phyloP scores from a whole-genome alignment of 139 green algal genomes.

The Microglena sp. region DNA sequence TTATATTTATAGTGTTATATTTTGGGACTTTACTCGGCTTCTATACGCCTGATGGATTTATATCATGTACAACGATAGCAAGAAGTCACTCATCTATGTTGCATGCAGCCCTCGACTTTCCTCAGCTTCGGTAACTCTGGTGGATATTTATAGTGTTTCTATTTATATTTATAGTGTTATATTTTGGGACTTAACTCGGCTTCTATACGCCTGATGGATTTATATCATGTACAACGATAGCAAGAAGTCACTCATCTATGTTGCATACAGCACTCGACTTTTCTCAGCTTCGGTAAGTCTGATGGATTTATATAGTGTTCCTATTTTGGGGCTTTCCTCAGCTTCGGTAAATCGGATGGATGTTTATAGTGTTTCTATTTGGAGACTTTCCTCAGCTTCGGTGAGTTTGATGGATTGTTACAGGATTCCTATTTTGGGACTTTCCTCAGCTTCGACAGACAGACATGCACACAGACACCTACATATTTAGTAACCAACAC shows the following conservation, averaged over 20 bases:
- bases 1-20: too few relatives aligned
- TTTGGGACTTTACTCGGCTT: too few relatives aligned
- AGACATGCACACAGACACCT: not conserved
- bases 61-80: slow-evolving; percentile 57
- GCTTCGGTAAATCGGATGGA: too few relatives aligned
- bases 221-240: not conserved
- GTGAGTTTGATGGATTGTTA: slow-evolving; percentile 11
- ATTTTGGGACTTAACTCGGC: too few relatives aligned
- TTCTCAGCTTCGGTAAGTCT: too few relatives aligned
- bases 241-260: not conserved
- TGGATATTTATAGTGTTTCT: not conserved
- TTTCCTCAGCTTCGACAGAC: not conserved
- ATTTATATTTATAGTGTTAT: too few relatives aligned
- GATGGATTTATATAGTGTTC: too few relatives aligned
- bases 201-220: not conserved
- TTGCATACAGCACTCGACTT: too few relatives aligned
- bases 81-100: slow-evolving; percentile 56
- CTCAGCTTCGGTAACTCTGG: slow-evolving; percentile 22
- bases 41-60: too few relatives aligned
- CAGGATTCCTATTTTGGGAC: not conserved
- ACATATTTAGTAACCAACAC: too few relatives aligned
- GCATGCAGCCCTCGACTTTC: slow-evolving; percentile 61
- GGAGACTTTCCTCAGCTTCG: slow-evolving; percentile 38
- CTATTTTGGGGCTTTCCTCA: too few relatives aligned
- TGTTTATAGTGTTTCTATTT: slow-evolving; percentile 72